A percentile compares a stretch with the other conserved stretches of the same genome.
phyloP scores from a whole-genome alignment of 768 basidiomycete genomes.

The Suillus tomentosus region DNA sequence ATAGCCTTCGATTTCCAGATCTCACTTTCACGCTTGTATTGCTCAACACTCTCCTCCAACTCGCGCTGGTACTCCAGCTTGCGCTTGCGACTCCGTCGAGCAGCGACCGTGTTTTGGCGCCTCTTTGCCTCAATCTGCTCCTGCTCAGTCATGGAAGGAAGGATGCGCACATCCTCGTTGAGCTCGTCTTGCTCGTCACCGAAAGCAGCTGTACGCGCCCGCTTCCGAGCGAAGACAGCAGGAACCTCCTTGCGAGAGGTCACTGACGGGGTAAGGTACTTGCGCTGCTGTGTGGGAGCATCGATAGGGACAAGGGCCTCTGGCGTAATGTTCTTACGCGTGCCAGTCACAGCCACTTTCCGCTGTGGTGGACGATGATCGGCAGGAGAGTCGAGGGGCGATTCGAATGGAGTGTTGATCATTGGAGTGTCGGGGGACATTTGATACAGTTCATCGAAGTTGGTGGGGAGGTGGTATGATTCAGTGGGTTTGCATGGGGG shows the following conservation, averaged over 20 bases:
- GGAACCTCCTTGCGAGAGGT: constrained; percentile 84
- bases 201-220: constrained; percentile 49
- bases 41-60: constrained; percentile 59
- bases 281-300: constrained; percentile 79
- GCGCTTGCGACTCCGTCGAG: constrained; percentile 74
- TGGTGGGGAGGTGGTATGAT: constrained; percentile 15
- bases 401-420: constrained; percentile 41
- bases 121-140: constrained; percentile 80
- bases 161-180: constrained; percentile 40
- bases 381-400: constrained; percentile 26
- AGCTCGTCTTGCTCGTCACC: constrained; percentile 56
- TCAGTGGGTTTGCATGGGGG: constrained; percentile 18
- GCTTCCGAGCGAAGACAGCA: constrained; percentile 67
- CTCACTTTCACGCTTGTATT: constrained; percentile 58
- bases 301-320: constrained; percentile 65
- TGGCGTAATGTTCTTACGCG: constrained; percentile 69
- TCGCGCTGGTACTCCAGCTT: constrained; percentile 70
- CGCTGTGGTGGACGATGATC: constrained; percentile 33
- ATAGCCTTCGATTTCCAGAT: constrained; percentile 60
- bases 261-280: constrained; percentile 68
- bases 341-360: constrained; percentile 55
- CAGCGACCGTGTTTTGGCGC: constrained; percentile 83
- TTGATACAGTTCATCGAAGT: constrained; percentile 42
- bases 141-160: constrained; percentile 52
- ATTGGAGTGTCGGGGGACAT: constrained; percentile 56